Evolutionary conservation across 306 rosid species (phyloP).

Genomic region (Trifolium subterraneum): DNA sequence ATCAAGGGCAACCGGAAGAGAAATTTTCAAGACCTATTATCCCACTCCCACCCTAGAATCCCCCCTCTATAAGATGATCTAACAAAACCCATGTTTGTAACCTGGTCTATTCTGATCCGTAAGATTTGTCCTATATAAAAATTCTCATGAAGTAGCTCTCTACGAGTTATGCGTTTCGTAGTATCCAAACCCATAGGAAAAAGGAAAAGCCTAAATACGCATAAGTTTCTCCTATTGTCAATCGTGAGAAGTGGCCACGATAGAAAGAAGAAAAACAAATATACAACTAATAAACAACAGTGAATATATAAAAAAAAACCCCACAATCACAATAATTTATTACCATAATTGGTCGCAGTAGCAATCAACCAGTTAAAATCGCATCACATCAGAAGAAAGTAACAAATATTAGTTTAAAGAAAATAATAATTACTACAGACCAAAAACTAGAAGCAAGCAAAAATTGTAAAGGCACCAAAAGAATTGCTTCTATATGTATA

Average conservation of each 20-base stretch:
- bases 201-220: constrained; percentile 4
- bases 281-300: not conserved
- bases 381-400: constrained; percentile 39
- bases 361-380: constrained; percentile 36
- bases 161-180: not conserved
- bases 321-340: constrained; percentile 52
- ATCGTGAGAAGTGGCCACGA: constrained; percentile 21
- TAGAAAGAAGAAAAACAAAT: not conserved
- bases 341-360: constrained; percentile 42
- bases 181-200: not conserved
- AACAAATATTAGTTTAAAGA: constrained; percentile 42
- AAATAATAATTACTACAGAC: constrained; percentile 34
- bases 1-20: too few species aligned
- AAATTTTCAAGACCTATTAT: too few species aligned
- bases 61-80: too few species aligned
- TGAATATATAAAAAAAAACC: not conserved
- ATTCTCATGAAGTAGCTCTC: not conserved
- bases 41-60: too few species aligned
- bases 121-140: not conserved
- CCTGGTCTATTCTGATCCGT: not conserved
- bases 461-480: constrained; percentile 53
- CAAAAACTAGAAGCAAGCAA: constrained; percentile 50
- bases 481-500: constrained; percentile 58
- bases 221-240: not conserved
- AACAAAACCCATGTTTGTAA: not conserved